phyloP scores from a whole-genome alignment of 495 filamentous ascomycete genomes.

The Aspergillus asperescens region DNA sequence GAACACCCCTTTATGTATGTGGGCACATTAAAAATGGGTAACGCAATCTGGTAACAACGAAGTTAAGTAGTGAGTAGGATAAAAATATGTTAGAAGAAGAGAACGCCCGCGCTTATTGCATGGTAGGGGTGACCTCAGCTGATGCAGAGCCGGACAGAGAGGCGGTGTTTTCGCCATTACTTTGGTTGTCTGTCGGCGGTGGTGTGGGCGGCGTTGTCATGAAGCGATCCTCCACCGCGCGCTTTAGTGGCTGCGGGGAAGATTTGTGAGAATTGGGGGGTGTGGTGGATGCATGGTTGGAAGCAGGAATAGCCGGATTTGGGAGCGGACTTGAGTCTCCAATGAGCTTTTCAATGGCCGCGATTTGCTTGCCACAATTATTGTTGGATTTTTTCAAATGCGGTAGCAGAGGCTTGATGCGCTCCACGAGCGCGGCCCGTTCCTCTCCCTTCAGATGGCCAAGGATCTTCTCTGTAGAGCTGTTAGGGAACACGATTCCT shows the following conservation, averaged over 20 bases:
- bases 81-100: slow-evolving; percentile 36
- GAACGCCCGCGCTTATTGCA: slow-evolving; percentile 24
- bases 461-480: slow-evolving; percentile 66
- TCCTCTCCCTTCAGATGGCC: slow-evolving; percentile 62
- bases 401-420: slow-evolving; percentile 68
- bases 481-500: slow-evolving; percentile 13
- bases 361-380: slow-evolving; percentile 78
- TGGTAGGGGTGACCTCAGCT: slow-evolving; percentile 27
- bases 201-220: slow-evolving; percentile 41
- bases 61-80: slow-evolving; percentile 25
- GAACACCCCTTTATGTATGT: slow-evolving; percentile 43
- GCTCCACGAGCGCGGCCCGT: slow-evolving; percentile 59
- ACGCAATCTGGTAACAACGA: slow-evolving; percentile 19
- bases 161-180: slow-evolving; percentile 29
- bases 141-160: slow-evolving; percentile 20
- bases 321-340: slow-evolving; percentile 34
- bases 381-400: slow-evolving; percentile 67
- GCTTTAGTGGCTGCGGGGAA: slow-evolving; percentile 39
- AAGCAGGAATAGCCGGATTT: slow-evolving; percentile 18
- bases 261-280: slow-evolving; percentile 46
- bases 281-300: slow-evolving; percentile 31
- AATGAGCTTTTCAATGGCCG: slow-evolving; percentile 60
- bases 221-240: slow-evolving; percentile 29
- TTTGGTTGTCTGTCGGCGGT: slow-evolving; percentile 39
- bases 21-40: slow-evolving; percentile 36